Evolutionary conservation across 768 basidiomycete genomes (phyloP).

Genomic region (Lyophyllum semitale): DNA sequence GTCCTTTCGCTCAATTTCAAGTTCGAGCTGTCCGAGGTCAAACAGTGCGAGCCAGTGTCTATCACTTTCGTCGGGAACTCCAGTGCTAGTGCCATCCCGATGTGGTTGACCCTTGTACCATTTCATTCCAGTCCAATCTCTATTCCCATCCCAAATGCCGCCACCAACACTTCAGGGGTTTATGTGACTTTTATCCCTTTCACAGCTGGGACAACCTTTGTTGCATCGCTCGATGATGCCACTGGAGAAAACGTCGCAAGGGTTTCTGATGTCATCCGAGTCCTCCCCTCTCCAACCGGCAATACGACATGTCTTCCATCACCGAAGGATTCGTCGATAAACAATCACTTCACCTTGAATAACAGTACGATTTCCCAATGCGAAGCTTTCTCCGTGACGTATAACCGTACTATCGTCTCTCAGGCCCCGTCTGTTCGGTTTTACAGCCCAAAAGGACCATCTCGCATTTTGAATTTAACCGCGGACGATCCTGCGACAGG

Average conservation of each 20-base stretch:
- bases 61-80: slow-evolving; percentile 46
- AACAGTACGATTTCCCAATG: slow-evolving; percentile 44
- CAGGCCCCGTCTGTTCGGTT: slow-evolving; percentile 36
- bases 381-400: slow-evolving; percentile 46
- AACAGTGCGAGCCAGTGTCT: slow-evolving; percentile 54
- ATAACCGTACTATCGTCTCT: slow-evolving; percentile 31
- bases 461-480: slow-evolving; percentile 28
- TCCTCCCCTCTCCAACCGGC: slow-evolving; percentile 39
- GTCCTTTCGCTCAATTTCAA: slow-evolving; percentile 35
- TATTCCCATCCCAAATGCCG: slow-evolving; percentile 43
- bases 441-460: slow-evolving; percentile 36
- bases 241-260: slow-evolving; percentile 38
- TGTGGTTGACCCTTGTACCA: slow-evolving; percentile 54
- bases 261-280: slow-evolving; percentile 49
- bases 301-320: slow-evolving; percentile 43
- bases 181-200: slow-evolving; percentile 55
- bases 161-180: slow-evolving; percentile 40
- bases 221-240: slow-evolving; percentile 56
- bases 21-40: slow-evolving; percentile 43
- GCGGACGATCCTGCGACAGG: slow-evolving; percentile 28
- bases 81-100: slow-evolving; percentile 35
- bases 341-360: slow-evolving; percentile 32
- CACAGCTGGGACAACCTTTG: slow-evolving; percentile 46
- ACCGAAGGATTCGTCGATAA: slow-evolving; percentile 6
- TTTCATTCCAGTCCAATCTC: slow-evolving; percentile 50